These are phyloP conservation scores for Fusarium nodosum DNA, from an alignment of 2,329 filamentous ascomycete species.

Conservation along the genomic window DNA sequence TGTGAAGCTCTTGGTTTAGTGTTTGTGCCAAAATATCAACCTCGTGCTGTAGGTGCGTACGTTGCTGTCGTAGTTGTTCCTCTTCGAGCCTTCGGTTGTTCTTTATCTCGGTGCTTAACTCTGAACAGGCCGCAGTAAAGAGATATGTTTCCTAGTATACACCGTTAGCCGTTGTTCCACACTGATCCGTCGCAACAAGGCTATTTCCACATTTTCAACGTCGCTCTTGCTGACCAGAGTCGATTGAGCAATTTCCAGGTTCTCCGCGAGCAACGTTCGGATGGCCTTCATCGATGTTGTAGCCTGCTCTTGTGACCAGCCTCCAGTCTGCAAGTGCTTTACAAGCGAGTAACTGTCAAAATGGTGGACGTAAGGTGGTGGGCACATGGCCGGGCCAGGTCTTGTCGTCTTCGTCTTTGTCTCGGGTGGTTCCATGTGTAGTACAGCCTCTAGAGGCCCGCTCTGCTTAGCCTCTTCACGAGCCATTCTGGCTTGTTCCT, in stretches of 20 bases:
- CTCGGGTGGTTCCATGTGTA: constrained; percentile 61
- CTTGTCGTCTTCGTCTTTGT: constrained; percentile 37
- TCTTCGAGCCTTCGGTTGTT: constrained; percentile 82
- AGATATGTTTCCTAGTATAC: constrained; percentile 81
- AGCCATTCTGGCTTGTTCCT: constrained; percentile 50
- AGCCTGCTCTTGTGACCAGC: constrained; percentile 80
- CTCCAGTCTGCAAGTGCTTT: constrained; percentile 79
- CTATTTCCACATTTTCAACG: constrained; percentile 77
- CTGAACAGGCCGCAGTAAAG: constrained; percentile 92
- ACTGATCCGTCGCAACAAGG: no score
- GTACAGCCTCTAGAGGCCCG: constrained; percentile 66
- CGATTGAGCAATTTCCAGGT: constrained; percentile 83
- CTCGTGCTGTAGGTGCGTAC: constrained; percentile 91
- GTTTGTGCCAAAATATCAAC: constrained; percentile 92
- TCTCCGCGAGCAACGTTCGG: constrained; percentile 79
- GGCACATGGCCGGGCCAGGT: constrained; percentile 75
- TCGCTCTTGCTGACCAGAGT: constrained; percentile 90
- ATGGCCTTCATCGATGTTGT: constrained; percentile 94
- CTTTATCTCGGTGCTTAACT: constrained; percentile 87
- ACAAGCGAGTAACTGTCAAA: constrained; percentile 96
- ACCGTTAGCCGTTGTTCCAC: constrained; percentile 28
- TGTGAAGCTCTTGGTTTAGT: constrained; percentile 84
- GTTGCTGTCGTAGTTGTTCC: constrained; percentile 84
- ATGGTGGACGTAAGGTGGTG: constrained; percentile 90
- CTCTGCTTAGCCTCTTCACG: constrained; percentile 58